phyloP scores from a whole-genome alignment of 352 stramenopile genomes.

The Globisporangium cystogenes region DNA sequence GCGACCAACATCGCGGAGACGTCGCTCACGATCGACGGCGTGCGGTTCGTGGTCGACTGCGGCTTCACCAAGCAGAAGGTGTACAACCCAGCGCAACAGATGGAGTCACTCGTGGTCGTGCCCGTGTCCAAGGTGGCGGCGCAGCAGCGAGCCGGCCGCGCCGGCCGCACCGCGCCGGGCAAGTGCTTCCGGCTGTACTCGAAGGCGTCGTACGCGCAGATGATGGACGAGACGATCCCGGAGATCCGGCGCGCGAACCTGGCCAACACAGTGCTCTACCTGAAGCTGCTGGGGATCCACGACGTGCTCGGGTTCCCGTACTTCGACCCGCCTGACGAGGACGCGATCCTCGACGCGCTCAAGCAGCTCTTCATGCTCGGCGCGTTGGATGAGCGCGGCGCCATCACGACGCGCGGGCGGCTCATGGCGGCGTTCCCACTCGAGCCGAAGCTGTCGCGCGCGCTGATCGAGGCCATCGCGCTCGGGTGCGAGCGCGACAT shows the following conservation, averaged over 20 bases:
- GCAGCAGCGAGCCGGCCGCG: conserved; percentile 93
- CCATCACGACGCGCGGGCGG: conserved; percentile 54
- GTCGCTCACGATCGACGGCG: conserved; percentile 98
- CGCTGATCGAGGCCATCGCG: conserved; percentile 55
- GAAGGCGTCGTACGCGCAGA: conserved; percentile 94
- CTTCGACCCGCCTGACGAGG: conserved; percentile 61
- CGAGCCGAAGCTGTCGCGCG: conserved; percentile 61
- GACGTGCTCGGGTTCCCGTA: conserved; percentile 71
- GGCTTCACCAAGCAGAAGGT: conserved; percentile 92
- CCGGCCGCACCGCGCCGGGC: conserved; percentile 93
- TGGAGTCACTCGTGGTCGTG: conserved; percentile 88
- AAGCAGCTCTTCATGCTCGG: conserved; percentile 69
- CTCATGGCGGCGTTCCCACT: conserved; percentile 85
- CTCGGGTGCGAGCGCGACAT: conserved; percentile 60
- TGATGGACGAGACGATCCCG: conserved; percentile 97
- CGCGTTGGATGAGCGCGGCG: conserved; percentile 41
- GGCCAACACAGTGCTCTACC: conserved; percentile 92
- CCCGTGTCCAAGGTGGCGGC: conserved; percentile 95
- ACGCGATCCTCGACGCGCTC: conserved; percentile 69
- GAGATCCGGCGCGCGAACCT: conserved; percentile 97
- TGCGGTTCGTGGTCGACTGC: conserved; percentile 77
- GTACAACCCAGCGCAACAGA: conserved; percentile 70
- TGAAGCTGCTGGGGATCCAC: conserved; percentile 67
- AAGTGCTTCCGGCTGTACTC: conserved; percentile 99
- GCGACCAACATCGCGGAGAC: conserved; percentile 95